Percentiles rank a stretch among this genome's conserved stretches.
phyloP scores from a whole-genome alignment of 805 yeast species.

The Metschnikowia koreensis region DNA sequence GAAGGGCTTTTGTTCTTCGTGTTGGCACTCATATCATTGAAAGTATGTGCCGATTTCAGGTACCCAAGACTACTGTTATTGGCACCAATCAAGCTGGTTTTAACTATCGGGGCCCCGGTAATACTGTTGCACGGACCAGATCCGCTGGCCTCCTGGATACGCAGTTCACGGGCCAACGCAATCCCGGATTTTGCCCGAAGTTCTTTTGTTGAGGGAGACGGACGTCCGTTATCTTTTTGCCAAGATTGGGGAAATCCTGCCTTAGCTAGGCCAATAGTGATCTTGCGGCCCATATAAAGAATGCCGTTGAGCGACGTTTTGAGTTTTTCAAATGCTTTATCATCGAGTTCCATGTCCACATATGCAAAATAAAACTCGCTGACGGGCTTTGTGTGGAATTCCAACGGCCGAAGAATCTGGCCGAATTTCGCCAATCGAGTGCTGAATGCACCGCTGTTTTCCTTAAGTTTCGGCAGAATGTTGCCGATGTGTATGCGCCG shows the following conservation, averaged over 20 bases:
- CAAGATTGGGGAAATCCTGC: slow-evolving; percentile 43
- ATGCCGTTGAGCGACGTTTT: slow-evolving; percentile 64
- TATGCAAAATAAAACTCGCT: slow-evolving; percentile 62
- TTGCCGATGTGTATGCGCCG: slow-evolving; percentile 61
- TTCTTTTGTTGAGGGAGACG: slow-evolving; percentile 25
- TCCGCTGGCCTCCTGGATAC: slow-evolving; percentile 45
- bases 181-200: slow-evolving; percentile 31
- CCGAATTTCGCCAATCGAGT: slow-evolving; percentile 67
- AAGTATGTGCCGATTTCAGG: slow-evolving; percentile 35
- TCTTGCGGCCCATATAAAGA: slow-evolving; percentile 68
- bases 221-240: slow-evolving; percentile 45
- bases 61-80: slow-evolving; percentile 26
- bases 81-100: slow-evolving; percentile 16
- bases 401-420: slow-evolving; percentile 43
- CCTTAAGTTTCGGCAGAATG: slow-evolving; percentile 53
- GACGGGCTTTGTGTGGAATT: slow-evolving; percentile 54
- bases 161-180: slow-evolving; percentile 31
- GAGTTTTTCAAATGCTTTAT: slow-evolving; percentile 47
- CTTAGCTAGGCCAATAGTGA: slow-evolving; percentile 63
- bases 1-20: slow-evolving; percentile 35
- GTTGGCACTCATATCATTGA: slow-evolving; percentile 30
- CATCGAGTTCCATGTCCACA: slow-evolving; percentile 54
- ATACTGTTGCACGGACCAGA: slow-evolving; percentile 22
- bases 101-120: slow-evolving; percentile 17
- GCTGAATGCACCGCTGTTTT: slow-evolving; percentile 45